phyloP scores from a whole-genome alignment of 768 basidiomycete species.

The Punctularia strigosozonata region DNA sequence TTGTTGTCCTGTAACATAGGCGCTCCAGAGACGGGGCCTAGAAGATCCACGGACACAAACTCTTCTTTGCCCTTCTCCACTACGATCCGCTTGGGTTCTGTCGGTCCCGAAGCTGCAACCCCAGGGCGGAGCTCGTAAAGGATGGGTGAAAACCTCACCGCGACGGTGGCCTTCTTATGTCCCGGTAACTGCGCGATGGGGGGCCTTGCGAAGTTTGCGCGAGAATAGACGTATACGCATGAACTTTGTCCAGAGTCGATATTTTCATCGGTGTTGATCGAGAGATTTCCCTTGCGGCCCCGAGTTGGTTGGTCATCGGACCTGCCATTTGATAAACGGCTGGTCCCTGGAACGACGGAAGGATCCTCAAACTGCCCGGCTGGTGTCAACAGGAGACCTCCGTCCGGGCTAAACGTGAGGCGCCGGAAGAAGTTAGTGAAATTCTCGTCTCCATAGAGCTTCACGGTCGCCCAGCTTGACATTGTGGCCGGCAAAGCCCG shows the following conservation, averaged over 20 bases:
- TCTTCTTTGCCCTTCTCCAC: constrained; percentile 60
- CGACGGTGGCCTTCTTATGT: constrained; percentile 91
- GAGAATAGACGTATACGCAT: constrained; percentile 89
- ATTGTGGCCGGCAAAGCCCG: constrained; percentile 44
- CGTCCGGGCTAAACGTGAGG: constrained; percentile 90
- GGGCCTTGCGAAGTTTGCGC: constrained; percentile 86
- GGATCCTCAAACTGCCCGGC: constrained; percentile 97
- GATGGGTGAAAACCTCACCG: constrained; percentile 87
- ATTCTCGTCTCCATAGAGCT: constrained; percentile 91
- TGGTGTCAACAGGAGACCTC: constrained; percentile 85
- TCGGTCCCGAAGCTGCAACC: constrained; percentile 23
- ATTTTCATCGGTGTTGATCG: constrained; percentile 22
- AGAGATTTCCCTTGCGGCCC: constrained; percentile 46
- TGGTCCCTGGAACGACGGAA: constrained; percentile 36
- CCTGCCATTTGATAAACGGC: constrained; percentile 20
- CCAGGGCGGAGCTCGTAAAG: constrained; percentile 79
- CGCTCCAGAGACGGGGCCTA: constrained; percentile 35
- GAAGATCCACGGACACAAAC: constrained; percentile 49
- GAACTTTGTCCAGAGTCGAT: constrained; percentile 20
- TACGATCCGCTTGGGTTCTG: constrained; percentile 42
- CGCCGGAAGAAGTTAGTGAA: constrained; percentile 94
- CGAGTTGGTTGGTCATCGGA: constrained; percentile 27
- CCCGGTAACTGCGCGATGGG: constrained; percentile 94
- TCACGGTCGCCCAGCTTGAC: constrained; percentile 53
- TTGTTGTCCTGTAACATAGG: constrained; percentile 16